Base-by-base conservation (phyloP, 805 yeast species). In the Tetrapisispora fleetii region DNA sequence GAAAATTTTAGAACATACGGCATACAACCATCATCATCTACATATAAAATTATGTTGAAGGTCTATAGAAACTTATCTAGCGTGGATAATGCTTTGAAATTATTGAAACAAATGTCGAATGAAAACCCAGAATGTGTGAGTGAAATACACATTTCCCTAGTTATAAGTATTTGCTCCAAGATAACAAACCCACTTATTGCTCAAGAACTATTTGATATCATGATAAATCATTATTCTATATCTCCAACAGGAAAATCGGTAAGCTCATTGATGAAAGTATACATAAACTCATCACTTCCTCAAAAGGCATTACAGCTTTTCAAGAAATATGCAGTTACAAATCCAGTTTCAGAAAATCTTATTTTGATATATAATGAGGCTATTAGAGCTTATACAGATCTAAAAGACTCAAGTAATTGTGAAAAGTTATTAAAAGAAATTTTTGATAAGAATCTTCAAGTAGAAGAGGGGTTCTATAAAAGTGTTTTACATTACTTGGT, bases 11-110 rank as follows among this genome's bases (percentile, higher is more conserved):
- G 55, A 37, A 61, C 55, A 48, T 62, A 59, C 46, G 56, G 56
- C 16, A 49, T 64, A 14, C 30, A 48, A 40, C 68, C 68, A 19
- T 50, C 63, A 6, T 46, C 60, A 24, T 46, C 55, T 8, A 56
- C 64, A 5, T 63, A 63, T 44, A 48, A 54, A 24, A 50, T 57
- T 11, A 59, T 65, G 63, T 52, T 65, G 22, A 58, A 57, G 32
- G 62, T 59, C 0, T 57, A 56, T 47, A 51, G 59, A 40, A 55
- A 53, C 21, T 40, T 63, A 40, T 54, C 52, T 36, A 58, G 58
- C 43, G 53, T 67, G 43, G 64, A 56, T 21, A 58, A 62, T 28
- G 67, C 70, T 1, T 51, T 69, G n/a, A 55, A 58, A 16, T 44
- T 64, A 3, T 36, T 70, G 18, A 59, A 56, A 30, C 51, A 50